Base-by-base conservation (phyloP, 1,139 yeast genomes). In the Suhomyces yuchorum region DNA sequence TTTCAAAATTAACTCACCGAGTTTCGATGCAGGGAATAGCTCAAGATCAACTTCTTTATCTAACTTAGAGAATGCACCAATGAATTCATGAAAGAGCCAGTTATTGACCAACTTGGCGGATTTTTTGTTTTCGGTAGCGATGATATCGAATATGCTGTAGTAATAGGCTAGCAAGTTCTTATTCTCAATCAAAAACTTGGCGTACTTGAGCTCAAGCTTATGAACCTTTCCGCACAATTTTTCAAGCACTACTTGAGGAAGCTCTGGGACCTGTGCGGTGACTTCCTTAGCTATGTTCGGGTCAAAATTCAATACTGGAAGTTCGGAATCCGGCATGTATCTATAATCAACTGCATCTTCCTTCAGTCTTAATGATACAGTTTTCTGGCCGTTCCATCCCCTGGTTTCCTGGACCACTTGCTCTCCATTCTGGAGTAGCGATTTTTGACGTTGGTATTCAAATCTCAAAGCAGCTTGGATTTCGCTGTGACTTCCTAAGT, bases 301-400 rank as follows among this genome's bases (percentile, higher is more conserved):
- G 38, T 80, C 71, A 9, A 93, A 64, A 43, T 61, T 57, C 4
- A 92, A 68, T 0, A 70, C 67, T 0, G 95, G 91, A 20, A 93
- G 69, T 62, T 95, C 99, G 1, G 96, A 88, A 61, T 93, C 99
- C 0, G 98, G 97, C 77, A 93, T 86, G 62, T 91, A 93, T 59
- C 98, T 73, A 65, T 93, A 93, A 64, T 93, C 99, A 6, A 88
- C 79, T 0, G 90, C 80, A 43, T 82, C 81, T 63, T 92, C 98
- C 60, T 95, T 93, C 3, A 80, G 73, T 62, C 99, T 78, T 44
- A 85, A 67, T 44, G 80, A 76, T 44, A 78, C 74, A 0, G 98
- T 92, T 42, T 67, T 66, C 9, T 62, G 66, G 1, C 97, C 97
- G 61, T 85, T 84, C 97, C 97, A 93, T 14, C 96, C 95, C 58